Base-by-base conservation (phyloP, 2,329 filamentous ascomycete genomes). In the Hypoxylon sp. region DNA sequence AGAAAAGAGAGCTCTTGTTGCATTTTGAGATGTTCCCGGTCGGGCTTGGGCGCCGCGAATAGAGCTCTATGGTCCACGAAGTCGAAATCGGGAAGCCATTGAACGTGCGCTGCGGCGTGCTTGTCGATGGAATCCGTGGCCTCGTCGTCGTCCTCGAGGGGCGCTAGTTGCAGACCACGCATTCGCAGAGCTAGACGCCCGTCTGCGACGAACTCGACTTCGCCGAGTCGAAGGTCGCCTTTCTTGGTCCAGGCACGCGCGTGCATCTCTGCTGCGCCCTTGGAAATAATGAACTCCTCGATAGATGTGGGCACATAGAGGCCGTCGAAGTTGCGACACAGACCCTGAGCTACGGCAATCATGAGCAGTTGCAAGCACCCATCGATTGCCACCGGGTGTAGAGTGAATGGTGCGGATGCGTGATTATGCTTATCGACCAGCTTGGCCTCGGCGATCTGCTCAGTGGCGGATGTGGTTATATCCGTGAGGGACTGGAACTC, bases 301-400 rank as follows among this genome's bases (percentile, higher is more conserved):
- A 74, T 77, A 43, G 68, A 65, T 0, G 76, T 76, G 9, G 77
- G 76, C 0, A 77, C 71, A 1, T 63, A 63, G 10, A 72, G 60
- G 14, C 70, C 70, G n/a, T 66, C 53, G 46, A 73, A 69, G 28
- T 72, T 72, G 25, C 71, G 67, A 2, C 64, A 69, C 5, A 75
- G 62, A 4, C 74, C 75, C 19, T 67, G 67, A 0, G 64, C 62
- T 10, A 67, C 59, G 7, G 76, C 73, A 3, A 76, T 62, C 50
- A 76, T 73, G 19, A 74, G 64, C 1, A 78, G 68, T 49, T 80
- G 79, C 19, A 80, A 53, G 50, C 72, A 74, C 10, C 73, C 67
- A 59, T 83, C 81, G 19, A 83, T 74, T 50, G 76, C 77, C 2
- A 75, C 74, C 0, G 82, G 81, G 55, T 84, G 82, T 17, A 83